Base-by-base conservation (phyloP, 805 yeast species). In the Diddensiella transvaalensis region DNA sequence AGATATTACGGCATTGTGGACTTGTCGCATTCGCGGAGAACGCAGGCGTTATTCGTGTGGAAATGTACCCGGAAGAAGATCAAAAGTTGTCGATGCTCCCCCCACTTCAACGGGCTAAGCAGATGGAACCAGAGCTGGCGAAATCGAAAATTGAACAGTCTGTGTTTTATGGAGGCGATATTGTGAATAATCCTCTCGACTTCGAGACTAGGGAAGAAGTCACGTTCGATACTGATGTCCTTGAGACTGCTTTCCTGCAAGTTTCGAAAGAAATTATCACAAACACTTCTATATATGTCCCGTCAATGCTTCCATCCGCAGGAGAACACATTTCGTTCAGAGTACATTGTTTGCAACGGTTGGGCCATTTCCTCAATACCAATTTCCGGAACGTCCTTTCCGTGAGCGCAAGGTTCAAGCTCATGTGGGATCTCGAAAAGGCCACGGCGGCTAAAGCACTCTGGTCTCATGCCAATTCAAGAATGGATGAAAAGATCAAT, bases 91-190 rank as follows among this genome's bases (percentile, higher is more conserved):
- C 53, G 15, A 11, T 15, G 6, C 21, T 23, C 5, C 18, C 26
- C 17, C 43, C 32, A 15, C 10, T 40, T 4, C 18, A 22, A 2
- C 37, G 46, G 35, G 48, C 48, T 21, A 37, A 19, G 58, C 65
- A 8, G 48, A 59, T 56, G 6, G 53, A 53, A n/a, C 47, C 56
- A 11, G 55, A 60, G 23, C 44, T 81, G 41, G 71, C 86, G 29
- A 83, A 82, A 60, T 77, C 87, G 0, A 90, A 83, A 57, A 78
- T 91, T 19, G 93, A 85, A 55, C 97, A 90, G 65, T 96, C 90
- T 0, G 78, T 90, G 1, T 84, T 82, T 58, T 85, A 79, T 53
- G 75, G 79, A 1, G 66, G 62, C 6, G 55, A 66, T 3, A 58
- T 60, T 1, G 59, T 63, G 17, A 29, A 30, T 5, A 45, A 42